phyloP scores from a whole-genome alignment of 345 rosid genomes.

The Reutealis trisperma region DNA sequence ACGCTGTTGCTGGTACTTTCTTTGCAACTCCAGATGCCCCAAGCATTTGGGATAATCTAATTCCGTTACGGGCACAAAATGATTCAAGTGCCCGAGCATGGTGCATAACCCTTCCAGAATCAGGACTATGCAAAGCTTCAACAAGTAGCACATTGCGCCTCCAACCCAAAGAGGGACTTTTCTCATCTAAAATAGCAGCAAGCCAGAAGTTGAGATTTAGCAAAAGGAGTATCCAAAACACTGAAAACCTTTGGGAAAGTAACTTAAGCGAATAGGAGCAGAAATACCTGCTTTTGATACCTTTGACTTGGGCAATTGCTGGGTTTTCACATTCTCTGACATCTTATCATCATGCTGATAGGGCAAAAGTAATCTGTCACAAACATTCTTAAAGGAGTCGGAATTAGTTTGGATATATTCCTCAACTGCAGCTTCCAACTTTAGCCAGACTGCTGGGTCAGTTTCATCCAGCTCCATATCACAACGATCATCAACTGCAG shows the following conservation, averaged over 20 bases:
- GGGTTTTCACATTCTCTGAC: constrained; percentile 58
- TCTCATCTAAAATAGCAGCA: constrained; percentile 48
- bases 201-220: constrained; percentile 30
- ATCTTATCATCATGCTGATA: constrained; percentile 74
- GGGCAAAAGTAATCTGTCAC: constrained; percentile 78
- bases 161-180: constrained; percentile 86
- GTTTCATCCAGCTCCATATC: constrained; percentile 99
- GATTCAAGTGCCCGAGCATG: constrained; percentile 93
- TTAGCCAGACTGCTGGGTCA: constrained; percentile 92
- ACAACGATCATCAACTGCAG: constrained; percentile 90
- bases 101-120: constrained; percentile 71
- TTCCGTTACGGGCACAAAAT: constrained; percentile 67
- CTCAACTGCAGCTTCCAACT: constrained; percentile 80
- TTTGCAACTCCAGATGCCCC: constrained; percentile 57
- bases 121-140: constrained; percentile 92
- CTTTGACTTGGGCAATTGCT: constrained; percentile 38
- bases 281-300: constrained; percentile 45
- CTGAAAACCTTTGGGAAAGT: not conserved
- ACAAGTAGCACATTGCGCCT: constrained; percentile 89
- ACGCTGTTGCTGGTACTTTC: constrained; percentile 56
- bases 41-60: constrained; percentile 67
- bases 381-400: constrained; percentile 61
- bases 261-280: not conserved
- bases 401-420: constrained; percentile 79
- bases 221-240: constrained; percentile 10